These are phyloP conservation scores for Apiospora sp. DNA, from an alignment of 2,329 filamentous ascomycete genomes.

Conservation along the genomic window DNA sequence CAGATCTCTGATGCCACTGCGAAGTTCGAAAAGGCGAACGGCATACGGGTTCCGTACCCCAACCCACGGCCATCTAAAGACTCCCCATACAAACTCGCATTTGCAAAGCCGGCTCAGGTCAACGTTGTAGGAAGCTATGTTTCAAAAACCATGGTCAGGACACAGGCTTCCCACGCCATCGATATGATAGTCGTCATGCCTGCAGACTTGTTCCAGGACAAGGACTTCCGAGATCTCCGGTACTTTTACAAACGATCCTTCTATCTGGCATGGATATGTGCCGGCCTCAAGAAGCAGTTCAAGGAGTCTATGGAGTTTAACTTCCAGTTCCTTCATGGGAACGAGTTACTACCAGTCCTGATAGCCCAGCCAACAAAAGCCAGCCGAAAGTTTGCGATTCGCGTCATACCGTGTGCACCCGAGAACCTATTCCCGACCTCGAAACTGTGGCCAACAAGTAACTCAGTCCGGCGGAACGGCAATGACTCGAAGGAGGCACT, in stretches of 20 bases:
- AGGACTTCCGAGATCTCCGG: constrained; percentile 90
- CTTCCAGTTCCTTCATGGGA: constrained; percentile 76
- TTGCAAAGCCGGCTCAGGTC: constrained; percentile 76
- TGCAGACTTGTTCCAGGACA: constrained; percentile 81
- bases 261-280: constrained; percentile 84
- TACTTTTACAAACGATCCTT: constrained; percentile 96
- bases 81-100: constrained; percentile 83
- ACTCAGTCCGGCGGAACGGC: constrained; percentile 69
- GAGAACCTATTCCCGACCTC: constrained; percentile 72
- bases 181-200: constrained; percentile 93
- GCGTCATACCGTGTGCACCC: constrained; percentile 79
- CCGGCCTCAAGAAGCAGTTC: constrained; percentile 68
- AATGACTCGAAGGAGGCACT: constrained; percentile 53
- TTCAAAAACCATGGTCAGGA: constrained; percentile 75
- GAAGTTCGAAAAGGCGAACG: constrained; percentile 28
- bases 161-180: constrained; percentile 65
- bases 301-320: constrained; percentile 62
- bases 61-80: constrained; percentile 79
- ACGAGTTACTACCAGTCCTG: constrained; percentile 77
- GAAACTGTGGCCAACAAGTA: constrained; percentile 75
- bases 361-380: constrained; percentile 49
- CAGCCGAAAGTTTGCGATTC: constrained; percentile 62
- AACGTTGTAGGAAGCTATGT: constrained; percentile 92
- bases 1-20: constrained; percentile 70
- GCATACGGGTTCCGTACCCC: constrained; percentile 76